Conservation (phyloP, 1,139 yeast genomes). For the Sugiyamaella grinbergsii region DNA sequence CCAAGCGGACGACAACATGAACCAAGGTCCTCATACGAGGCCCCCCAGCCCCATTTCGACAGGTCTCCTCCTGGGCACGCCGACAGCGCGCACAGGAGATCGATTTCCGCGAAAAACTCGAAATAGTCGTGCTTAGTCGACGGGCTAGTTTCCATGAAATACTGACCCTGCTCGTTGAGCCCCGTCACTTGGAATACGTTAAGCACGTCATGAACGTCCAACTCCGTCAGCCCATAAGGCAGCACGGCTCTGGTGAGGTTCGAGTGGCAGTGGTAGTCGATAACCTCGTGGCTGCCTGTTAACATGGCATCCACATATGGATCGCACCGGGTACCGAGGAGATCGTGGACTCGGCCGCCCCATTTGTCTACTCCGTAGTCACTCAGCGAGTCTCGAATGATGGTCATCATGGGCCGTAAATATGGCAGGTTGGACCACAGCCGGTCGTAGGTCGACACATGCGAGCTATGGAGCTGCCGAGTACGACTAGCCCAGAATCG, state of each 20-base stretch:
- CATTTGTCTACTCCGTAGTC: constrained; percentile 61
- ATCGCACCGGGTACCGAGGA: constrained; percentile 68
- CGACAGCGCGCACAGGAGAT: constrained; percentile 62
- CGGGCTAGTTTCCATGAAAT: constrained; percentile 72
- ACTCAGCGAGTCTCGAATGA: constrained; percentile 59
- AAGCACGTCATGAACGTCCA: constrained; percentile 67
- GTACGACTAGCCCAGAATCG: constrained; percentile 71
- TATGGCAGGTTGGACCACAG: constrained; percentile 67
- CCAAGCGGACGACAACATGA: constrained; percentile 65
- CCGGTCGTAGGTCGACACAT: constrained; percentile 62
- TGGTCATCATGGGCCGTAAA: constrained; percentile 63
- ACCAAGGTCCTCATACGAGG: constrained; percentile 55
- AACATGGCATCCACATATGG: constrained; percentile 66
- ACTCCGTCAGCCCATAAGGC: constrained; percentile 63
- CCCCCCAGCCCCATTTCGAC: constrained; percentile 74
- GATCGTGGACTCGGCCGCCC: constrained; percentile 68
- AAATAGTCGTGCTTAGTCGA: constrained; percentile 60
- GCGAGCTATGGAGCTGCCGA: constrained; percentile 66
- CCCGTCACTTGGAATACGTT: constrained; percentile 74
- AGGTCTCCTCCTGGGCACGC: constrained; percentile 76
- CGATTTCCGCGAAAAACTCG: constrained; percentile 68
- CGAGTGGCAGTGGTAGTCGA: constrained; percentile 68
- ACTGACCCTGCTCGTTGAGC: constrained; percentile 62
- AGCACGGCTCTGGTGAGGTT: constrained; percentile 60
- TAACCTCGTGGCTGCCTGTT: constrained; percentile 51